Evolutionary conservation across 1,284 basidiomycete genomes (phyloP), one percentile per base, ranked within the genome.

Genomic region (Cryptococcus hybrid): DNA sequence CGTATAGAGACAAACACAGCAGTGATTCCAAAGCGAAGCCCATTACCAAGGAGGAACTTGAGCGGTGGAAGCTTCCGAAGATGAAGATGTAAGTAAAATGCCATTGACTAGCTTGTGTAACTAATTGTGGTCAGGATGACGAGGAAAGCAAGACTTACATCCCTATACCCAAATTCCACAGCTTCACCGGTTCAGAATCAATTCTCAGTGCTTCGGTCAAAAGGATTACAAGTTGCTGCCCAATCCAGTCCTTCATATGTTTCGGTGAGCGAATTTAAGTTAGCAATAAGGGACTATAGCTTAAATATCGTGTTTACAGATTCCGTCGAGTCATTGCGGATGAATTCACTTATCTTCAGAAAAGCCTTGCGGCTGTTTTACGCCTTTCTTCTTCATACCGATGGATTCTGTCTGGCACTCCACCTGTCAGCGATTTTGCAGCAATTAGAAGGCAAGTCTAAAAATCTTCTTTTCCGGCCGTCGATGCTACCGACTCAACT

Each of bases 341-440:
- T 78, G 93, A 97, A 75, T 97, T 95, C 76, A 95, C 93, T 1
- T 97, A 97, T 72, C 82, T 95, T 12, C 86, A 88, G 40, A 90
- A 88, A 18, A 82, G 86, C 7, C 86, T 90, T 55, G 82, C 89
- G 1, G 83, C 93, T 65, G 83, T 95, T 36, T 90, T 90, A 3
- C 84, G 84, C 43, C 77, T 95, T 30, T 84, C 86, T 30, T 88
- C 90, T 0, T 86, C 88, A 57, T 84, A 89, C 60, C 88, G 87
- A 55, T 97, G 93, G 93, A 90, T 97, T 3, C 82, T 97, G n/a
- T 97, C 93, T 0, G 93, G 94, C 40, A 97, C 93, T 15, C 94
- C 93, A 2, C 93, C 93, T 0, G 88, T 92, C 51, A 88, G 90
- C 60, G 90, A 94, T 76, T 97, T 97, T 73, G 86, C 86, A 3